A percentile compares a stretch with the other conserved stretches of the same genome.
These are phyloP conservation scores for Symbiodinium pilosum DNA, from an alignment of 73 alveolate species.

Conservation along the genomic window DNA sequence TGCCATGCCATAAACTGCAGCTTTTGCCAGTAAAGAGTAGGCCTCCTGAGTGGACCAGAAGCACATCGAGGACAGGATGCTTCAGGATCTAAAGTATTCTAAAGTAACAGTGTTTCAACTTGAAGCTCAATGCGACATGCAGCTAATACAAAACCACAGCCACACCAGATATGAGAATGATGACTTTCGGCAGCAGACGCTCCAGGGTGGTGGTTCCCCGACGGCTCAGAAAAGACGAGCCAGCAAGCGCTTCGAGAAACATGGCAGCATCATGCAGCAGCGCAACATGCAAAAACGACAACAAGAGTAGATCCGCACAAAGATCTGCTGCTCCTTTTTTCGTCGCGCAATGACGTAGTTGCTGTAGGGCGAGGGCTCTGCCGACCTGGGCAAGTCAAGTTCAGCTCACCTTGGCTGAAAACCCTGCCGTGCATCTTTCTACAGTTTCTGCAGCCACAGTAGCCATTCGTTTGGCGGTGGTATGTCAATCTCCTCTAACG, in stretches of 20 bases:
- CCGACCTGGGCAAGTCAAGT: constrained; percentile 8
- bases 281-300: not conserved
- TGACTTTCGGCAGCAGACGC: not conserved
- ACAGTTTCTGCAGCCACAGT: not conserved
- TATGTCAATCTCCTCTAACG: not conserved
- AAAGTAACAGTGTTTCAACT: too few species aligned
- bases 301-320: not conserved
- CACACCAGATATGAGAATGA: too few species aligned
- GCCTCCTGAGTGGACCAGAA: too few species aligned
- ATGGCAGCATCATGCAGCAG: not conserved
- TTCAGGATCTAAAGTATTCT: too few species aligned
- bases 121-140: too few species aligned
- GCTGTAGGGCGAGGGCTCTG: constrained; percentile 59
- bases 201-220: not conserved
- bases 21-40: not conserved
- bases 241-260: not conserved
- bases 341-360: constrained; percentile 84
- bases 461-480: not conserved
- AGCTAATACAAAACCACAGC: too few species aligned
- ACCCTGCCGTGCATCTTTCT: too few species aligned
- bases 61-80: too few species aligned
- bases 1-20: not conserved
- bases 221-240: not conserved
- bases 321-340: too few species aligned
- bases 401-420: not conserved